Percentiles rank a stretch among this genome's conserved stretches.
These are phyloP conservation scores for Ambrosia hybrid DNA, from an alignment of 140 eudicot genomes.

Conservation along the genomic window DNA sequence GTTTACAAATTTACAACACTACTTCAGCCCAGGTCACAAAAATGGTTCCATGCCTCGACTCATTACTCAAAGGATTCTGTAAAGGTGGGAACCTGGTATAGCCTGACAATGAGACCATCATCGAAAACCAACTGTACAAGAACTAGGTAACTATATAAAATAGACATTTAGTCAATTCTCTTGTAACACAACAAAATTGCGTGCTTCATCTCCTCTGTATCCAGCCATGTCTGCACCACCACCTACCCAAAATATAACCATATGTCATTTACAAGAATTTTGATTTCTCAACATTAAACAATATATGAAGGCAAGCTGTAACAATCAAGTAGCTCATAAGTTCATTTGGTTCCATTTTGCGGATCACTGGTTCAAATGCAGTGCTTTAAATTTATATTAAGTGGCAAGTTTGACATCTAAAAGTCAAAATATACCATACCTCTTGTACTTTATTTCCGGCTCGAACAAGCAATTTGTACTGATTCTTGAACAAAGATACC, in stretches of 20 bases:
- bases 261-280: not conserved
- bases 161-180: conserved; percentile 39
- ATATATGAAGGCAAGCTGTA: no score
- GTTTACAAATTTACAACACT: no score
- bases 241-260: conserved; percentile 49
- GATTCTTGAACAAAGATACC: conserved; percentile 83
- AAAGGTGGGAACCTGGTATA: conserved; percentile 4
- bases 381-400: not conserved
- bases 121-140: conserved; percentile 24
- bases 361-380: not conserved
- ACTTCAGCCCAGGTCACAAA: conserved; percentile 11
- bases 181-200: conserved; percentile 68
- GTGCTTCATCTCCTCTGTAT: conserved; percentile 73
- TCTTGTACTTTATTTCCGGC: conserved; percentile 89
- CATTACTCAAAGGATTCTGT: not conserved
- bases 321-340: no score
- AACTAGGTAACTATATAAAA: not conserved
- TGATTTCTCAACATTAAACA: no score
- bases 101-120: conserved; percentile 14
- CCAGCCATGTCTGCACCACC: conserved; percentile 67
- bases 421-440: conserved; percentile 49
- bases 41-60: conserved; percentile 10
- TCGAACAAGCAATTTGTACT: conserved; percentile 90
- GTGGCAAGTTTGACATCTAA: not conserved
- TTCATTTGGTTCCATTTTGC: no score